Percentiles rank a stretch among this genome's conserved stretches.
Conservation (phyloP, 805 yeast species). For the Ogataea naganishii region DNA sequence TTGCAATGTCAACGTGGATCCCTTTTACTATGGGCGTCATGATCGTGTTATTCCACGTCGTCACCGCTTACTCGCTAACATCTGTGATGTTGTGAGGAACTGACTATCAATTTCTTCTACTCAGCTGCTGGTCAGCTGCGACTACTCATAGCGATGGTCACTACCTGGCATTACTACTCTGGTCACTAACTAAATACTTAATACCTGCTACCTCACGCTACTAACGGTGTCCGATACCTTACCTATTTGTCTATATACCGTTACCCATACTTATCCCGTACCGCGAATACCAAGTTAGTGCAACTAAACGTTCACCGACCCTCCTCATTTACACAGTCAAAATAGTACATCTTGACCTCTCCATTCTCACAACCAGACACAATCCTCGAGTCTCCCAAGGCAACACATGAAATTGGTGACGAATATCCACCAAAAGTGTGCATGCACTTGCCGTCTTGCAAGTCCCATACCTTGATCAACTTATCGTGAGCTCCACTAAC, state of each 20-base stretch:
- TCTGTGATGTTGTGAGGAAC: conserved; percentile 34
- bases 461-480: conserved; percentile 87
- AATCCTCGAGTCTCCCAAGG: conserved; percentile 79
- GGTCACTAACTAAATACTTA: no score
- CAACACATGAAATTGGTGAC: conserved; percentile 60
- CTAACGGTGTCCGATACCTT: no score
- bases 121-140: no score
- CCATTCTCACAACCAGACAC: conserved; percentile 91
- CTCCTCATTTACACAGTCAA: no score
- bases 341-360: conserved; percentile 72
- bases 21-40: conserved; percentile 78
- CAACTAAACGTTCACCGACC: no score
- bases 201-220: no score
- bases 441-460: conserved; percentile 89
- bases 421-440: conserved; percentile 79
- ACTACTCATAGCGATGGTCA: no score
- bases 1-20: conserved; percentile 92
- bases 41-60: conserved; percentile 56
- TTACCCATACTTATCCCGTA: no score
- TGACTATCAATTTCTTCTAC: no score
- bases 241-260: no score
- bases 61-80: conserved; percentile 56
- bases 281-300: no score
- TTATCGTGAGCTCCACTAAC: conserved; percentile 94
- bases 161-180: no score